Evolutionary conservation across 768 basidiomycete genomes (phyloP).

Genomic region (Cyathus striatus): DNA sequence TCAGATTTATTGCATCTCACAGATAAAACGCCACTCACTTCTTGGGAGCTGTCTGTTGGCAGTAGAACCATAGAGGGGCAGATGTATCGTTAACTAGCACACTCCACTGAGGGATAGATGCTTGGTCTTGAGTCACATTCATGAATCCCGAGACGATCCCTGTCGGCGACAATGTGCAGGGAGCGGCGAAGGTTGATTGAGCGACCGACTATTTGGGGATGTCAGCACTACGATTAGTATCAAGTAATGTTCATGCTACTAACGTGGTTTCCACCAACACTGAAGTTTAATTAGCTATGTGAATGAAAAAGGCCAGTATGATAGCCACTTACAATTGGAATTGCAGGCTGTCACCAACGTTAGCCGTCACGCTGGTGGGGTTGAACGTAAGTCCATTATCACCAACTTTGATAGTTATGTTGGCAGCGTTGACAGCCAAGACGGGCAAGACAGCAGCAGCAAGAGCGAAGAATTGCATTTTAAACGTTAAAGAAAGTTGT

Average conservation of each 20-base stretch:
- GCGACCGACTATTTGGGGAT: constrained; percentile 40
- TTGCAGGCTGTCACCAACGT: constrained; percentile 39
- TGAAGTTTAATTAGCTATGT: no score
- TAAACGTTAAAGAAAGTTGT: neutral
- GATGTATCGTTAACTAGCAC: constrained; percentile 40
- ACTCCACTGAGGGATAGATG: constrained; percentile 34
- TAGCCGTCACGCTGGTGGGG: constrained; percentile 34
- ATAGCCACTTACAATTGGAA: constrained; percentile 46
- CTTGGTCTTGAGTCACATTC: constrained; percentile 24
- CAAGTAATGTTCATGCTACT: neutral
- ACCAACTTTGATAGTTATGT: constrained; percentile 37
- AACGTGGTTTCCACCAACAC: constrained; percentile 8
- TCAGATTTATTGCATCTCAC: neutral
- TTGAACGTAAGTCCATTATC: constrained; percentile 30
- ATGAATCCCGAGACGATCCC: constrained; percentile 53
- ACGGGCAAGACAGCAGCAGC: constrained; percentile 38
- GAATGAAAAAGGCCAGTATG: no score
- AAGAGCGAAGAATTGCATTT: constrained; percentile 46
- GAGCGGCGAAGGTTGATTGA: constrained; percentile 52
- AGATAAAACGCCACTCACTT: constrained; percentile 10
- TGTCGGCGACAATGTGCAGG: constrained; percentile 33
- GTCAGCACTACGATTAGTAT: no score
- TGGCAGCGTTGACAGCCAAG: constrained; percentile 29
- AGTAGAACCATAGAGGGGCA: constrained; percentile 61
- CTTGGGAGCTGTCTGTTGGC: constrained; percentile 35